These are phyloP conservation scores for Dipteronia sinensis DNA, from an alignment of 345 rosid genomes.

Conservation along the genomic window DNA sequence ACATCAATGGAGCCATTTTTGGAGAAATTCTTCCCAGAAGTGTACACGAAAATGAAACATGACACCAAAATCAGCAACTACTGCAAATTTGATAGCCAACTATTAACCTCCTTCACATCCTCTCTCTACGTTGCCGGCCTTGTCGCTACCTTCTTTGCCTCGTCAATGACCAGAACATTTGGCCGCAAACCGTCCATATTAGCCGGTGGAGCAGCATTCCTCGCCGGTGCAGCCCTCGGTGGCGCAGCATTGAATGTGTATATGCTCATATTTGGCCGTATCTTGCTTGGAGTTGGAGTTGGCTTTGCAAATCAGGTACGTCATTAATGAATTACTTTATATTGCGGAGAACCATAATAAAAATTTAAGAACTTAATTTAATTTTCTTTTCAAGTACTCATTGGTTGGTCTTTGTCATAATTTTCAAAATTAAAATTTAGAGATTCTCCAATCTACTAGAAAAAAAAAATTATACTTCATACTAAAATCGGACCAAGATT, in stretches of 20 bases:
- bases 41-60: constrained; percentile 49
- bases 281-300: constrained; percentile 70
- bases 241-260: constrained; percentile 53
- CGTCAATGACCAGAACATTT: constrained; percentile 46
- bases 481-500: too few relatives aligned
- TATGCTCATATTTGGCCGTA: constrained; percentile 69
- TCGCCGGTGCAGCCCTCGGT: constrained; percentile 60
- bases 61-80: constrained; percentile 59
- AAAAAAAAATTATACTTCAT: too few relatives aligned
- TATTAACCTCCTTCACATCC: constrained; percentile 74
- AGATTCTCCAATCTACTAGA: too few relatives aligned
- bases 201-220: constrained; percentile 58
- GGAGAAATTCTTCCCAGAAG: constrained; percentile 56
- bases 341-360: too few relatives aligned
- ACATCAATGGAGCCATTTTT: constrained; percentile 80
- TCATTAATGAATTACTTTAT: too few relatives aligned
- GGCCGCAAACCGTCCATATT: constrained; percentile 75
- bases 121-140: constrained; percentile 78
- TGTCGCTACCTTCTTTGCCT: constrained; percentile 62
- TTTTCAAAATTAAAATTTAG: too few relatives aligned
- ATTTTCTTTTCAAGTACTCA: too few relatives aligned
- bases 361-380: too few relatives aligned
- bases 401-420: too few relatives aligned
- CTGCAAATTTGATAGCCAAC: constrained; percentile 71
- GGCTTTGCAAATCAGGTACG: constrained; percentile 81